A percentile compares a stretch with the other conserved stretches of the same genome.
phyloP scores from a whole-genome alignment of 345 rosid species.

The Rhodamnia argentea region DNA sequence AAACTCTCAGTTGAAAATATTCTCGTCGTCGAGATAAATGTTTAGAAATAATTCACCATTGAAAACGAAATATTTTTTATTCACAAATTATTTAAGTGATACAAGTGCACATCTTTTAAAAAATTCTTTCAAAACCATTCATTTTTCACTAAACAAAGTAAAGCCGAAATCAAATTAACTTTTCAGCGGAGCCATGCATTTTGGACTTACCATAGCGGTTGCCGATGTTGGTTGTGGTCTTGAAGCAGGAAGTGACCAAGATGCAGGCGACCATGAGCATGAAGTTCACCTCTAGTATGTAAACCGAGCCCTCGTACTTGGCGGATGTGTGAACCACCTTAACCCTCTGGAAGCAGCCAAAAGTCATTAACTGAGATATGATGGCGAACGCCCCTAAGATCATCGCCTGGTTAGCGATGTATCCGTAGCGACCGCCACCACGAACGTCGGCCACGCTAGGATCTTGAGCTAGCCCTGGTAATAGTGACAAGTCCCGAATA shows the following conservation, averaged over 20 bases:
- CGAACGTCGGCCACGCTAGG: conserved; percentile 56
- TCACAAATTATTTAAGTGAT: too few species aligned
- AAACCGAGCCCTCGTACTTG: conserved; percentile 62
- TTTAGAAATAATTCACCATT: too few species aligned
- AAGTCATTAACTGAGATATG: conserved; percentile 47
- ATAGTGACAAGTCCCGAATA: not conserved
- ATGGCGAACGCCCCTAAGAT: conserved; percentile 67
- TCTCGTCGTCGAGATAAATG: too few species aligned
- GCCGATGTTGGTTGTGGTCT: conserved; percentile 43
- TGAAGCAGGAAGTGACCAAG: conserved; percentile 34
- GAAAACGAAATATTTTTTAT: too few species aligned
- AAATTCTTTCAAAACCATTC: too few species aligned
- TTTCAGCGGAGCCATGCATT: not conserved
- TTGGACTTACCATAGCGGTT: conserved; percentile 46
- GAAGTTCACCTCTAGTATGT: conserved; percentile 77
- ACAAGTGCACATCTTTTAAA: too few species aligned
- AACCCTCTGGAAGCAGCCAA: conserved; percentile 70
- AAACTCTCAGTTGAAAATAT: too few species aligned
- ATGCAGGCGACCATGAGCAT: conserved; percentile 63
- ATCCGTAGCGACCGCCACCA: conserved; percentile 44
- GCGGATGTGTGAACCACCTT: conserved; percentile 70
- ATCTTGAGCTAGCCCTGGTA: not conserved
- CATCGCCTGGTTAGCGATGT: conserved; percentile 87
- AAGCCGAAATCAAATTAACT: not conserved
- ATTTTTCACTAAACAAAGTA: too few species aligned